These are phyloP conservation scores for Mycena galopus DNA, from an alignment of 768 basidiomycete genomes.

Conservation along the genomic window DNA sequence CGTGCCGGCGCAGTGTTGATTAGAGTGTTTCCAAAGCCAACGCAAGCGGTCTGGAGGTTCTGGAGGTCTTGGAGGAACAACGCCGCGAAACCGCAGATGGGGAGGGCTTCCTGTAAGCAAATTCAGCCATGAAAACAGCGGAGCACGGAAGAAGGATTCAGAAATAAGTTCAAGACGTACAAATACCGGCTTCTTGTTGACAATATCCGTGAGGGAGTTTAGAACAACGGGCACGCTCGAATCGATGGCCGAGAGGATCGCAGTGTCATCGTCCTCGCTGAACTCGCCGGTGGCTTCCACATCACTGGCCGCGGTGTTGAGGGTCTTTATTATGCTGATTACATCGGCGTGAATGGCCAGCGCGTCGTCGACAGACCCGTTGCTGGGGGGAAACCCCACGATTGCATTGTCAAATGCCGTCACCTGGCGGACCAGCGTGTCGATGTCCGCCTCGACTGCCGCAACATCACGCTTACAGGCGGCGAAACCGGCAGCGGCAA, in stretches of 20 bases:
- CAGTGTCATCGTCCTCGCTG: constrained; percentile 8
- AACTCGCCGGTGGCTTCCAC: background rate
- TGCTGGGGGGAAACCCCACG: constrained; percentile 1
- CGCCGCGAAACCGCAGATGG: background rate
- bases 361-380: constrained; percentile 12
- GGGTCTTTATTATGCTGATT: constrained; percentile 2
- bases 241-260: constrained; percentile 5
- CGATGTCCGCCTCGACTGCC: constrained; percentile 16
- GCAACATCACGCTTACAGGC: constrained; percentile 3
- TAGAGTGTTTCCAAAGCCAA: constrained; percentile 10
- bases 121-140: constrained; percentile 10
- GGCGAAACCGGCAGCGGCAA: constrained; percentile 1
- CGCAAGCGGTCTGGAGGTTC: constrained; percentile 8
- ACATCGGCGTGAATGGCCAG: constrained; percentile 18
- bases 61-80: constrained; percentile 13
- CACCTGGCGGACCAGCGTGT: constrained; percentile 4
- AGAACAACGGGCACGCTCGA: constrained; percentile 1
- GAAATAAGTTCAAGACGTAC: constrained; percentile 10
- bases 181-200: constrained; percentile 14
- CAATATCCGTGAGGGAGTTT: background rate
- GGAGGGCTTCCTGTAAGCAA: constrained; percentile 9
- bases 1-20: constrained; percentile 7
- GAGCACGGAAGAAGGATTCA: constrained; percentile 5
- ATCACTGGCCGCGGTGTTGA: constrained; percentile 8
- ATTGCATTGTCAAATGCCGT: constrained; percentile 4